These are phyloP conservation scores for Astragalus membranaceus DNA, from an alignment of 306 rosid genomes.

Conservation along the genomic window DNA sequence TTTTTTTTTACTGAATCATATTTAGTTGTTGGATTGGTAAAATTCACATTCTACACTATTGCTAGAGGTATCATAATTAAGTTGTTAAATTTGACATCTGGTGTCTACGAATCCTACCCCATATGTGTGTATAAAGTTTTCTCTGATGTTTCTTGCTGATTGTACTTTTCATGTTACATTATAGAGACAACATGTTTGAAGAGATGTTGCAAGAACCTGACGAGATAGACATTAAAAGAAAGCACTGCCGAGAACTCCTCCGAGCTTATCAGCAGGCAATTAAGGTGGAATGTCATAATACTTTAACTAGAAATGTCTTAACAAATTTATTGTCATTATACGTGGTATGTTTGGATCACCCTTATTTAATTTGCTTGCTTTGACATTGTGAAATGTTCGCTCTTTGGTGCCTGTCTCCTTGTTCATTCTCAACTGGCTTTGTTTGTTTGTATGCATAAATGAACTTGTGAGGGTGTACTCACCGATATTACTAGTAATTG, in stretches of 20 bases:
- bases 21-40: too few relatives aligned
- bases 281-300: conserved; percentile 46
- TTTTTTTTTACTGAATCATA: too few relatives aligned
- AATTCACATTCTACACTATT: too few relatives aligned
- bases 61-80: too few relatives aligned
- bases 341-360: background rate
- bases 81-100: too few relatives aligned
- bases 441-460: background rate
- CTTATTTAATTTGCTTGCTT: background rate
- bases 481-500: background rate
- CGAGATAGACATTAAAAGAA: conserved; percentile 78
- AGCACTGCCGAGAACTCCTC: conserved; percentile 79
- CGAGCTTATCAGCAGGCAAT: conserved; percentile 88
- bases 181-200: conserved; percentile 86
- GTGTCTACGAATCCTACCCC: too few relatives aligned
- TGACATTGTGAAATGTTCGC: background rate
- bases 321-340: background rate
- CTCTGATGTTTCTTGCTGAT: conserved; percentile 13
- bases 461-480: background rate
- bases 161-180: conserved; percentile 18
- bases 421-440: background rate
- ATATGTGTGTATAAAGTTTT: background rate
- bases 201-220: conserved; percentile 98
- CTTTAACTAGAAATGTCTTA: background rate
- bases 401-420: background rate